Evolutionary conservation across 768 basidiomycete genomes (phyloP), one percentile per base, ranked within the genome.

Genomic region (Boletus rubroflammeus): DNA sequence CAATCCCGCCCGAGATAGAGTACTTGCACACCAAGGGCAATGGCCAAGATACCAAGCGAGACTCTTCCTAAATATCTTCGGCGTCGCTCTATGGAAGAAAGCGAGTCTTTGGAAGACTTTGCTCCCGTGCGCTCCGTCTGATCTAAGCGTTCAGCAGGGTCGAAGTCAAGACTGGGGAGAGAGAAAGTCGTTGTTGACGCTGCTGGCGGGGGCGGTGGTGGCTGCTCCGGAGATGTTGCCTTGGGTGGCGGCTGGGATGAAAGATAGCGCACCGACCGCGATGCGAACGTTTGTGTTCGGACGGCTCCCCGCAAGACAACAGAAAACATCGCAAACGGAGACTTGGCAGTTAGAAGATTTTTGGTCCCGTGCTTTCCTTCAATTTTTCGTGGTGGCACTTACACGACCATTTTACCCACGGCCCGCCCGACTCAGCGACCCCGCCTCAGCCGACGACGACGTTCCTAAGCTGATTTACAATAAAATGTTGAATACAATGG

Each of bases 1-100:
- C 90, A 95, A 41, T 89, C 86, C 43, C 86, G 77, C 0, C 92
- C 93, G 64, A 91, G 77, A 55, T 86, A 86, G 45, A 83, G 75
- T 1, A 78, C 76, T 39, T 81, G 81, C 14, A 73, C 79, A 3
- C 80, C 78, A 5, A 87, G 69, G 4, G 80, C 90, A 11, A 84
- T 64, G 5, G 76, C 73, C 7, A 90, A 65, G 32, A 85, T 41
- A 0, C 69, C 81, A 41, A 88, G 64, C 19, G 81, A 76, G 1
- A 84, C 61, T 34, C 87, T 73, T 6, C 81, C 78, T 62, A 85
- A 69, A 56, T 78, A 72, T 57, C 80, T 74, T 55, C 91, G 78
- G 63, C 79, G 79, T 60, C 81, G 78, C 71, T 97, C 96, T 56
- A 86, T 87, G 47, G 85, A 84, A 17, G 88, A 88, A 50, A 93